phyloP scores from a whole-genome alignment of 768 basidiomycete species.

The Russula virescens region DNA sequence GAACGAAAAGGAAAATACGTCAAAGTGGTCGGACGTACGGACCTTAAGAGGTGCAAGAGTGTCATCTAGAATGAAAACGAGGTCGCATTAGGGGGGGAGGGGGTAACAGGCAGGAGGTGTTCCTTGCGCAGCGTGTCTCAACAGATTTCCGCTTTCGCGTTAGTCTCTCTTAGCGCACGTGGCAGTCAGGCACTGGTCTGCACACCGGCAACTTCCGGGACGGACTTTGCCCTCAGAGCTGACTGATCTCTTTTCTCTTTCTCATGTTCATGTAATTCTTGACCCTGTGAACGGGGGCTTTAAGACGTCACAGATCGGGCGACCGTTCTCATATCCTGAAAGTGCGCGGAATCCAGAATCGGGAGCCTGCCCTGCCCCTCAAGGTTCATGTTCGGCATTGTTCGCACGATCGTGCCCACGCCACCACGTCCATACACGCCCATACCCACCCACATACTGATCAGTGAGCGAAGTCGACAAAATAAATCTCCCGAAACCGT shows the following conservation, averaged over 20 bases:
- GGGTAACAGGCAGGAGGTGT: too few species aligned
- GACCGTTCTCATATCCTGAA: background rate
- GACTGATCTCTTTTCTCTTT: too few species aligned
- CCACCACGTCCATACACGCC: background rate
- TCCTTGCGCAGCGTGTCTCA: too few species aligned
- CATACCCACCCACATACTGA: too few species aligned
- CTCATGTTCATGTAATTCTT: background rate
- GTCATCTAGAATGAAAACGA: conserved; percentile 35
- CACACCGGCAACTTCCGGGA: background rate
- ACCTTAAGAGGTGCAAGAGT: conserved; percentile 61
- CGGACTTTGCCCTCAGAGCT: too few species aligned
- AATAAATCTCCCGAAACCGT: background rate
- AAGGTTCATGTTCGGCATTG: background rate
- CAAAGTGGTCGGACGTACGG: conserved; percentile 9
- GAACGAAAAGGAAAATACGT: conserved; percentile 15
- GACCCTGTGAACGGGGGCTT: background rate
- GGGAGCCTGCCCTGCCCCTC: background rate
- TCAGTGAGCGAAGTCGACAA: background rate
- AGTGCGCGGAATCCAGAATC: conserved; percentile 6
- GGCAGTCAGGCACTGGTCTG: too few species aligned
- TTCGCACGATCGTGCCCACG: background rate
- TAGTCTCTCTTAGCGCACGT: too few species aligned
- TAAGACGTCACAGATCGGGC: background rate
- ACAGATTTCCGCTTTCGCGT: too few species aligned
- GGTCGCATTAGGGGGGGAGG: background rate